Evolutionary conservation across 257 asterid species (phyloP).

Genomic region (Solanum pimpinellifolium): DNA sequence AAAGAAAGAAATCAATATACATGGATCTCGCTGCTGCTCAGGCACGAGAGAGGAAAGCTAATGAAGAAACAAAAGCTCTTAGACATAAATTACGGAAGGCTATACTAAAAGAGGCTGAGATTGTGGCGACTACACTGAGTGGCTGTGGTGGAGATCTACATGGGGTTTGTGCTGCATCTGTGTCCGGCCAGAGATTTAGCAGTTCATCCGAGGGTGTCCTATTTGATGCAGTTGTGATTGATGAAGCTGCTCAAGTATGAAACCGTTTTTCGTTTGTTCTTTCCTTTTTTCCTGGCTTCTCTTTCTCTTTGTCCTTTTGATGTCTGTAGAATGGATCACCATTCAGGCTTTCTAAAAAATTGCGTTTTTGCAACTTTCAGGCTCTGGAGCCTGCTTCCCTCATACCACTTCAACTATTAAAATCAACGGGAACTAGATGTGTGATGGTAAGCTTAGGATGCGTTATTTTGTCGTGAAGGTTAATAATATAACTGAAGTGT

Average conservation of each 20-base stretch:
- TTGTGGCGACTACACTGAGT: conserved; percentile 92
- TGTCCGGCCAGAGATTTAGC: conserved; percentile 59
- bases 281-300: conserved; percentile 5
- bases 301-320: neutral
- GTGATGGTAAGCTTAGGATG: conserved; percentile 59
- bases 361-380: conserved; percentile 17
- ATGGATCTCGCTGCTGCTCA: conserved; percentile 65
- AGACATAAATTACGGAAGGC: conserved; percentile 70
- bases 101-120: conserved; percentile 88
- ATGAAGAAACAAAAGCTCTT: conserved; percentile 74
- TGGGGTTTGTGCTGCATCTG: conserved; percentile 82
- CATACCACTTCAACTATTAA: conserved; percentile 96
- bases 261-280: neutral
- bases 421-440: conserved; percentile 83
- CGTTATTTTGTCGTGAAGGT: conserved; percentile 1
- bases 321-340: neutral
- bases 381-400: conserved; percentile 97
- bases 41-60: conserved; percentile 67
- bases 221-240: conserved; percentile 96
- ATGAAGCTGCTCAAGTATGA: conserved; percentile 97
- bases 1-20: conserved; percentile 55
- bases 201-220: conserved; percentile 54
- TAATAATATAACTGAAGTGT: conserved; percentile 7
- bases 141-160: conserved; percentile 96
- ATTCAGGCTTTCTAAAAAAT: neutral